A percentile compares a stretch with the other conserved stretches of the same genome.
Evolutionary conservation across 2,329 filamentous ascomycete species (phyloP).

Genomic region (Graphilbum ipis-grandicollis): DNA sequence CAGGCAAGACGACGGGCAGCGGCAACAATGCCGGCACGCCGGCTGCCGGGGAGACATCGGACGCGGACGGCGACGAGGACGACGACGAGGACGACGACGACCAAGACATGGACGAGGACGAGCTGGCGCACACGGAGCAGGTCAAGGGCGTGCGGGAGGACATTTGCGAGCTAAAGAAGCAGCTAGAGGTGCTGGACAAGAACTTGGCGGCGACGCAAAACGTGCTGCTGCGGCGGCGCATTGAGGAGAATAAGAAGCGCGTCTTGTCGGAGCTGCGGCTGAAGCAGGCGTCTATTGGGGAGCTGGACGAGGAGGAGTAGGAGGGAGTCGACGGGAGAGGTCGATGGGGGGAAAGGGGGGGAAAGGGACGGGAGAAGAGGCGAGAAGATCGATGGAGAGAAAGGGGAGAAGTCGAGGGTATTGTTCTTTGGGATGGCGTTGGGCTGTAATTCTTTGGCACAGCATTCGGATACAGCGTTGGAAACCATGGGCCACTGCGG

Average conservation of each 20-base stretch:
- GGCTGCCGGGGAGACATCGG: slow-evolving; percentile 12
- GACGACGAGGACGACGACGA: slow-evolving; percentile 36
- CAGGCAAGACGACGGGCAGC: not conserved
- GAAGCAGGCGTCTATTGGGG: slow-evolving; percentile 18
- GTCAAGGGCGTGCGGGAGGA: slow-evolving; percentile 37
- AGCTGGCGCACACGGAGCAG: slow-evolving; percentile 29
- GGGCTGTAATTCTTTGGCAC: too few relatives aligned
- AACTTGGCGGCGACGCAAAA: slow-evolving; percentile 26
- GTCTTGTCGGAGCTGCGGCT: slow-evolving; percentile 22
- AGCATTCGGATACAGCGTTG: too few relatives aligned
- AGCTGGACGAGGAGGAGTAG: slow-evolving; percentile 16
- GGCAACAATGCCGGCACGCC: not conserved
- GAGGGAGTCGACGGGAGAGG: too few relatives aligned
- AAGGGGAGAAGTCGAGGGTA: not conserved
- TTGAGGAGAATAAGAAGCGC: slow-evolving; percentile 30
- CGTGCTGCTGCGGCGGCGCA: slow-evolving; percentile 30
- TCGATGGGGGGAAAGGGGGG: not conserved
- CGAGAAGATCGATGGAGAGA: too few relatives aligned
- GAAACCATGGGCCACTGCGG: too few relatives aligned
- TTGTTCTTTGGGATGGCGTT: not conserved
- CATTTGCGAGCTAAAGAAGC: slow-evolving; percentile 28
- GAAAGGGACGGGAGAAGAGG: not conserved
- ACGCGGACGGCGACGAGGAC: slow-evolving; percentile 27
- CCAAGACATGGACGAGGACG: slow-evolving; percentile 36
- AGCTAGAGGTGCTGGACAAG: slow-evolving; percentile 26